These are phyloP conservation scores for Anthostomella pinea DNA, from an alignment of 2,329 filamentous ascomycete genomes.

Conservation along the genomic window DNA sequence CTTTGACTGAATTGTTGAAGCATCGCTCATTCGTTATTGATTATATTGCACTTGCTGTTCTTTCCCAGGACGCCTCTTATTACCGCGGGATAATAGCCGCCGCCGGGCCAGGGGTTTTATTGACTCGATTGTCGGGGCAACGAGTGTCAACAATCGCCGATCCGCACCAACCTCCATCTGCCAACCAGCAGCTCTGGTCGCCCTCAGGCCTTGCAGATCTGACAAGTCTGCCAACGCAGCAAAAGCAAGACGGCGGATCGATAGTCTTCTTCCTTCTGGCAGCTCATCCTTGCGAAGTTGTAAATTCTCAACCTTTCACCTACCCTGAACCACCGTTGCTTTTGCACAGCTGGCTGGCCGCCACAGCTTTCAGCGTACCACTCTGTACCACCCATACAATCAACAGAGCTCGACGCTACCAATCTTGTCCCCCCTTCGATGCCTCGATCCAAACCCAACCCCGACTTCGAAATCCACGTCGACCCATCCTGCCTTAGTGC, in stretches of 20 bases:
- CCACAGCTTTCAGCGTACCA: conserved; percentile 3
- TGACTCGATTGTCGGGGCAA: conserved; percentile 24
- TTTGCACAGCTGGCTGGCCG: background rate
- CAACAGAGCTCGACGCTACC: conserved; percentile 8
- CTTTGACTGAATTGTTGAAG: too few relatives aligned
- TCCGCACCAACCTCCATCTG: conserved; percentile 12
- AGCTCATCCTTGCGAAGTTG: background rate
- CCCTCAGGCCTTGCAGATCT: conserved; percentile 2
- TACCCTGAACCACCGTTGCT: background rate
- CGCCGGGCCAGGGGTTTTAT: too few relatives aligned
- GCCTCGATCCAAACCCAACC: conserved; percentile 30
- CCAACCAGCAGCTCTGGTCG: conserved; percentile 7
- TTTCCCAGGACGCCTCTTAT: too few relatives aligned
- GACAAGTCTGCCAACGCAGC: conserved; percentile 10
- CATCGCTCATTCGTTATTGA: too few relatives aligned
- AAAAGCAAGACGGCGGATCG: conserved; percentile 3
- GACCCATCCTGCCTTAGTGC: conserved; percentile 44
- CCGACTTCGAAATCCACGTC: conserved; percentile 48
- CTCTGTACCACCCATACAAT: conserved; percentile 12
- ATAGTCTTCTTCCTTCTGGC: background rate
- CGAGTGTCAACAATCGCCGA: conserved; percentile 23
- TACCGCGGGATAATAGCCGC: too few relatives aligned
- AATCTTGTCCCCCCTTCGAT: conserved; percentile 15
- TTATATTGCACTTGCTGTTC: too few relatives aligned
- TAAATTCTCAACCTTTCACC: conserved; percentile 1